Base-by-base conservation (phyloP, 2,329 filamentous ascomycete genomes). In the Zasmidium angulare region DNA sequence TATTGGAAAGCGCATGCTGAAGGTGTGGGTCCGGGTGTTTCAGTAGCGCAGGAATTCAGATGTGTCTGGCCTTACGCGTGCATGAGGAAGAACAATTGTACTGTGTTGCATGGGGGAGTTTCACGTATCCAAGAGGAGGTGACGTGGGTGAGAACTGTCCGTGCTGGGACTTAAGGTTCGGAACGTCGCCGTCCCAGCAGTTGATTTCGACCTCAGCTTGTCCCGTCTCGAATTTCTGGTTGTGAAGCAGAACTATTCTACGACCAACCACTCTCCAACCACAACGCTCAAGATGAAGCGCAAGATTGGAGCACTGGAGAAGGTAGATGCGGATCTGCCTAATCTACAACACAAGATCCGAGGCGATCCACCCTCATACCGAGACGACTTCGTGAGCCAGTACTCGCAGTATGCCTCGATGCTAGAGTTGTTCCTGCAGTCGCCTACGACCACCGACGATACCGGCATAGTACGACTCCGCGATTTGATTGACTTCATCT, bases 311-410 rank as follows among this genome's bases (percentile, higher is more conserved):
- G 93, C 93, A 62, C 86, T 97, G 76, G 93, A 97, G 79, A 97
- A 97, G 83, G 87, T 96, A 68, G 93, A 97, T 73, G 93, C 92
- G 31, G 91, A 96, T 77, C 81, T 96, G 84, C 87, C 91, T 64
- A 95, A 89, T 77, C 80, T 97, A 53, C 92, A 96, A 74, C 91
- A 96, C 81, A 96, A 96, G 79, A 92, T 96, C 72, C 86, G 89
- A 65, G 85, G 88, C 75, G 93, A 97, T 77, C 91, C 93, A 49
- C 85, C 87, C 83, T 96, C 92, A 2, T 98, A 98, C 77, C 85
- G 88, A 62, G 90, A 96, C 66, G 93, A 97, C 72, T 96, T 96
- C 71, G 78, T 87, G 65, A 88, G 89, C 71, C 91, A 97, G 76
- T 96, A 91, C 82, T 86, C 89, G 72, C 93, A 96, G 75, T 98